Percentiles rank a stretch among this genome's conserved stretches.
Conservation (phyloP, 2,329 filamentous ascomycete genomes). For the Epichloe gansuensis region DNA sequence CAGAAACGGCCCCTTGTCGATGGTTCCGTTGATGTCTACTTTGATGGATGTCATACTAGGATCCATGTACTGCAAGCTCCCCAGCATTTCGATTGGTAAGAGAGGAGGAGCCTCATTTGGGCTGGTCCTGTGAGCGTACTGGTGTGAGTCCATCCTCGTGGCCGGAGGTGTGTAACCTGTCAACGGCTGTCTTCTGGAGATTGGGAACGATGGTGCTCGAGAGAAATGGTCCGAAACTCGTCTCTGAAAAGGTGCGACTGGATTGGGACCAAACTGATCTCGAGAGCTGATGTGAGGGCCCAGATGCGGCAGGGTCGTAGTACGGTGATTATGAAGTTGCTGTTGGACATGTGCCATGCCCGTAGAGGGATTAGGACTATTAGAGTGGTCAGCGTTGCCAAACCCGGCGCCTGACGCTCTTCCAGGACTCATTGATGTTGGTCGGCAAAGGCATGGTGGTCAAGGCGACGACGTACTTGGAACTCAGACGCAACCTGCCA, state of each 20-base stretch:
- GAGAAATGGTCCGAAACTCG: conserved; percentile 34
- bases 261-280: conserved; percentile 36
- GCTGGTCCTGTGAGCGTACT: conserved; percentile 20
- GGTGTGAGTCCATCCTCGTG: conserved; percentile 36
- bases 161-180: conserved; percentile 29
- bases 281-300: conserved; percentile 34
- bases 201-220: conserved; percentile 39
- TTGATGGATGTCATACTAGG: conserved; percentile 38
- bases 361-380: conserved; percentile 35
- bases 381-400: conserved; percentile 9
- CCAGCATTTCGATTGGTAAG: conserved; percentile 35
- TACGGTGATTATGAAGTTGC: conserved; percentile 28
- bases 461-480: conserved; percentile 35
- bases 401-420: not conserved
- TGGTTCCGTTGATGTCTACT: conserved; percentile 63
- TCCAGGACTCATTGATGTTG: not conserved
- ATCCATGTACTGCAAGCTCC: conserved; percentile 49
- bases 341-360: conserved; percentile 41
- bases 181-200: conserved; percentile 34
- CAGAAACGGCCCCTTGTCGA: conserved; percentile 82
- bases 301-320: conserved; percentile 39
- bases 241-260: conserved; percentile 35
- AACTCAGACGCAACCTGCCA: conserved; percentile 39
- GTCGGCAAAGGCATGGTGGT: conserved; percentile 1
- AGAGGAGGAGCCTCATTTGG: conserved; percentile 39